A percentile compares a stretch with the other conserved stretches of the same genome.
Conservation (phyloP, 257 asterid genomes). For the Handroanthus guayacan region DNA sequence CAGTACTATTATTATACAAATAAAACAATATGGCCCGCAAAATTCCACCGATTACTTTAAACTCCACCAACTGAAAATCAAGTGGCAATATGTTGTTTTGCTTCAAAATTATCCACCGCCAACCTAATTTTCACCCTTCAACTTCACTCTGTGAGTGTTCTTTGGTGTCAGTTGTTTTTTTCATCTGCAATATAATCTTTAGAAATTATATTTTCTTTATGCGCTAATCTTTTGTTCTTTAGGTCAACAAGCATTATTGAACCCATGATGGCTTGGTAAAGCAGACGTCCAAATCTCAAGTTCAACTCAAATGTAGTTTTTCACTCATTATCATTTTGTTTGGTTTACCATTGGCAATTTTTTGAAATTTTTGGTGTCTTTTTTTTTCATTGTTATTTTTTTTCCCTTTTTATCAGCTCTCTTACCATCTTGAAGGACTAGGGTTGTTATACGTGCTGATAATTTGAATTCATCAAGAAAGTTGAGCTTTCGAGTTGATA, state of each 20-base stretch:
- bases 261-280: conserved; percentile 33
- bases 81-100: conserved; percentile 51
- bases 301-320: conserved; percentile 50
- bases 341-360: not conserved
- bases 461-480: conserved; percentile 48
- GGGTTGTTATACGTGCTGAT: conserved; percentile 40
- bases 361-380: not conserved
- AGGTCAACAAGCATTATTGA: conserved; percentile 47
- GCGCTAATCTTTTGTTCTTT: conserved; percentile 14
- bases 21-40: too few species aligned
- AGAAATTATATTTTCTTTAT: not conserved
- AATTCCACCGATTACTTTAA: too few species aligned
- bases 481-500: conserved; percentile 46
- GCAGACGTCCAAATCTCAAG: conserved; percentile 39
- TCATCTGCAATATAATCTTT: conserved; percentile 13
- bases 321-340: conserved; percentile 25
- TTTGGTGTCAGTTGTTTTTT: conserved; percentile 12
- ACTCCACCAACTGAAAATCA: conserved; percentile 45
- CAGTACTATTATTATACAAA: too few species aligned
- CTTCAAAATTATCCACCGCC: conserved; percentile 50
- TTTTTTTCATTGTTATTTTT: not conserved
- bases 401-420: conserved; percentile 44
- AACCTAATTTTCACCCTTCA: conserved; percentile 44
- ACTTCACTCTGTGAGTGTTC: conserved; percentile 50
- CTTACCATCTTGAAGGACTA: conserved; percentile 42